These are phyloP conservation scores for Cryptococcus sp. DNA, from an alignment of 1,284 basidiomycete genomes.

Conservation along the genomic window DNA sequence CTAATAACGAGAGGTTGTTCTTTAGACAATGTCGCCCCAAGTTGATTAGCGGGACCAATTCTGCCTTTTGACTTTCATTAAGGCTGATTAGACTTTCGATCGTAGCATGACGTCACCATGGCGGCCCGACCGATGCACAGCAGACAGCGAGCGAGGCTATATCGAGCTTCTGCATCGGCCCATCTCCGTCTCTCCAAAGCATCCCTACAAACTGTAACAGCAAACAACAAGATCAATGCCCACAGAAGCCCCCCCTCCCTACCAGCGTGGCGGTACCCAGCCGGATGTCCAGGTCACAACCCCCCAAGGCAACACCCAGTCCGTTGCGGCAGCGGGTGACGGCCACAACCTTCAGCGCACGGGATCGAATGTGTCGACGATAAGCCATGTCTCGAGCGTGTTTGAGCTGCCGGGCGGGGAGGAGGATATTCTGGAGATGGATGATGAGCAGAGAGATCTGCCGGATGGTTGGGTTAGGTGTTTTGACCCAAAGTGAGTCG, in stretches of 20 bases:
- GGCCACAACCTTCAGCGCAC: conserved; percentile 2
- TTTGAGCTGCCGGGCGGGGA: conserved; percentile 3
- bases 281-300: conserved; percentile 19
- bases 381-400: conserved; percentile 7
- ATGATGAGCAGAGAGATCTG: conserved; percentile 41
- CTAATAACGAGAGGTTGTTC: too few species aligned
- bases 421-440: conserved; percentile 25
- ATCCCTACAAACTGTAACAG: too few species aligned
- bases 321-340: conserved; percentile 2
- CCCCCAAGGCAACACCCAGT: conserved; percentile 19
- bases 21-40: too few species aligned
- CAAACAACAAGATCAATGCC: conserved; percentile 9
- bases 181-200: too few species aligned
- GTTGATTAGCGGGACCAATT: too few species aligned
- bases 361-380: conserved; percentile 6
- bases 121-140: too few species aligned
- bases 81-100: too few species aligned
- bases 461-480: conserved; percentile 45
- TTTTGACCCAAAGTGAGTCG: conserved; percentile 40
- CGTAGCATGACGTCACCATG: too few species aligned
- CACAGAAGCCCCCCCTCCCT: conserved; percentile 26
- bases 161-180: too few species aligned
- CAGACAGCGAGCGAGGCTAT: too few species aligned
- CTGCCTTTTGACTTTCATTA: too few species aligned
- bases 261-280: conserved; percentile 13